Base-by-base conservation (phyloP, 805 yeast species). In the Cyberlindnera suaveolens region DNA sequence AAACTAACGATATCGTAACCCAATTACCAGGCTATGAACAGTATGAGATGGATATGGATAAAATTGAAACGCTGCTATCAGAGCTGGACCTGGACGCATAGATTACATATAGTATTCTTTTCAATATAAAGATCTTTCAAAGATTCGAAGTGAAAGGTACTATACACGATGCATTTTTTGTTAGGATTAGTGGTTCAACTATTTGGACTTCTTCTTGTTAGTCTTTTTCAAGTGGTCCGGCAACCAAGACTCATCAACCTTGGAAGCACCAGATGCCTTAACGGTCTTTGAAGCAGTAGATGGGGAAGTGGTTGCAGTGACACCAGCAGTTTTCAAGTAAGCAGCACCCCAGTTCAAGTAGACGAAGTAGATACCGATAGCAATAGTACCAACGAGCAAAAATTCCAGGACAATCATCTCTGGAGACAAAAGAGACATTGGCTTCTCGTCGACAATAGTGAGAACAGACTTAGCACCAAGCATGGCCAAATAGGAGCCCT, bases 351-450 rank as follows among this genome's bases (percentile, higher is more conserved):
- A 74, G 36, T 61, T 52, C 34, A 55, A 57, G 62, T 73, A 74
- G 31, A 62, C 59, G 48, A 67, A 60, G 62, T 80, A 83, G 36
- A 68, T 79, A 38, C 73, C 52, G 34, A 66, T 74, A 40, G 67
- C 80, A 26, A 80, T 41, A 16, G 80, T 61, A 18, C 65, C 72
- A 3, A 68, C 52, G 44, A 86, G 64, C 20, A 85, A 51, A 14
- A 77, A 40, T 58, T 80, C 83, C 50, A 84, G 74, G 31, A 84
- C 61, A 45, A 87, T 58, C 56, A 88, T 74, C 63, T 81, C 79
- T 13, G 90, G 93, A 59, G 85, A 77, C 65, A 82, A 80, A 42
- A 81, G 50, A 1, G 95, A 82, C 53, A 89, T 67, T 44, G 81
- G 74, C 31, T 74, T 75, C 54, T 88, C 96, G 10, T 63, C 63